A percentile compares a stretch with the other conserved stretches of the same genome.
Conservation (phyloP, 306 rosid species). For the Benincasa hispida region DNA sequence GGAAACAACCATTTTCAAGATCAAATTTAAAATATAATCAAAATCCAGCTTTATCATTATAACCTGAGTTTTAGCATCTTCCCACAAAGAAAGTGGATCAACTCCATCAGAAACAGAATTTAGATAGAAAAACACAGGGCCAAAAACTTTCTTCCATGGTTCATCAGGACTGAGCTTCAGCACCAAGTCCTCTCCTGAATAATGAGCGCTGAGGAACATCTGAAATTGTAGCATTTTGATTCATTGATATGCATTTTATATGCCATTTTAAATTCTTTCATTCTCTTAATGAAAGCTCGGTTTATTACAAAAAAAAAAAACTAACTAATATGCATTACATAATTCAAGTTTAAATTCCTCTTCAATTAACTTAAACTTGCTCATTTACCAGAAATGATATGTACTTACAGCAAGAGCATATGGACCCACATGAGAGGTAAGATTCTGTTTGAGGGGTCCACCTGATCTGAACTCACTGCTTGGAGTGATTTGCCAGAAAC, state of each 20-base stretch:
- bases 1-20: too few relatives aligned
- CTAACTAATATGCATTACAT: background rate
- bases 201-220: slow-evolving; percentile 85
- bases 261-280: too few relatives aligned
- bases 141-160: slow-evolving; percentile 92
- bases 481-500: slow-evolving; percentile 79
- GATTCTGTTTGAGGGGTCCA: slow-evolving; percentile 78
- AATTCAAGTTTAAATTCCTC: background rate
- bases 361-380: background rate
- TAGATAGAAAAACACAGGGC: slow-evolving; percentile 65
- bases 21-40: too few relatives aligned
- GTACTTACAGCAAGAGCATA: slow-evolving; percentile 53
- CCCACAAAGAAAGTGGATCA: slow-evolving; percentile 47
- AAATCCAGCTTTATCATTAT: too few relatives aligned
- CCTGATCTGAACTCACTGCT: slow-evolving; percentile 73
- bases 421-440: slow-evolving; percentile 85
- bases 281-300: too few relatives aligned
- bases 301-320: too few relatives aligned
- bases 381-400: background rate
- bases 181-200: slow-evolving; percentile 70
- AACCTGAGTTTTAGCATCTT: slow-evolving; percentile 77
- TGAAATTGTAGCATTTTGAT: slow-evolving; percentile 9
- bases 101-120: slow-evolving; percentile 33
- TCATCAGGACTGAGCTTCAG: slow-evolving; percentile 45
- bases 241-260: background rate